Evolutionary conservation across 208 protist genomes (phyloP).

Genomic region (Wallacemonas sp.): DNA sequence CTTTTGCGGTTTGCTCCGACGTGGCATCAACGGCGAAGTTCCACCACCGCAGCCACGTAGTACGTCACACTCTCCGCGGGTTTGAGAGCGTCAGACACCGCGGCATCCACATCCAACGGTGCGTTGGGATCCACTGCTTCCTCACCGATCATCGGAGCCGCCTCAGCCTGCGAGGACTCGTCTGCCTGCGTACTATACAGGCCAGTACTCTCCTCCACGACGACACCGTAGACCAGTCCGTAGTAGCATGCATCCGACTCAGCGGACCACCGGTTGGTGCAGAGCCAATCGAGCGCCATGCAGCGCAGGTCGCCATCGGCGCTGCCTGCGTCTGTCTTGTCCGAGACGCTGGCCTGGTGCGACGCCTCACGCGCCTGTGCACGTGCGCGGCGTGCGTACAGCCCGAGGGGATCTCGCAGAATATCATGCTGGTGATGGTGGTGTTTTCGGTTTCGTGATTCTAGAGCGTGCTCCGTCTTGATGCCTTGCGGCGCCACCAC

Average conservation of each 20-base stretch:
- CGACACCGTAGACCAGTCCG: conserved; percentile 65
- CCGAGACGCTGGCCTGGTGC: neutral
- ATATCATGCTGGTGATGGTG: neutral
- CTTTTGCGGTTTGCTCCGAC: too few species aligned
- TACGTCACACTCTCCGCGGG: conserved; percentile 24
- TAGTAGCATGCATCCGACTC: conserved; percentile 52
- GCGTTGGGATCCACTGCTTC: conserved; percentile 2
- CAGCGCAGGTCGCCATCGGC: neutral
- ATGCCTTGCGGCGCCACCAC: too few species aligned
- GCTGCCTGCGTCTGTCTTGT: neutral
- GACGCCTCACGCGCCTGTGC: conserved; percentile 2
- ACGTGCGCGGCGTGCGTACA: conserved; percentile 10
- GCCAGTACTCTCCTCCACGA: conserved; percentile 32
- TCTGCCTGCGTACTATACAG: conserved; percentile 1
- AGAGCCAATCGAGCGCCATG: conserved; percentile 43
- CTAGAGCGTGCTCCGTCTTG: too few species aligned
- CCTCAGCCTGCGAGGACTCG: neutral
- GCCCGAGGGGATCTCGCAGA: conserved; percentile 19
- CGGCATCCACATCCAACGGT: conserved; percentile 3
- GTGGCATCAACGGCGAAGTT: conserved; percentile 27
- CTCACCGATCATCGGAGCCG: neutral
- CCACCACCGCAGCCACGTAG: conserved; percentile 39
- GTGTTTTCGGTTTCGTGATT: too few species aligned
- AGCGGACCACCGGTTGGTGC: conserved; percentile 57
- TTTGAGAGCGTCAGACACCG: neutral